Evolutionary conservation across 257 asterid genomes (phyloP), one percentile per base, ranked within the genome.

Genomic region (Nicotiana undulata): DNA sequence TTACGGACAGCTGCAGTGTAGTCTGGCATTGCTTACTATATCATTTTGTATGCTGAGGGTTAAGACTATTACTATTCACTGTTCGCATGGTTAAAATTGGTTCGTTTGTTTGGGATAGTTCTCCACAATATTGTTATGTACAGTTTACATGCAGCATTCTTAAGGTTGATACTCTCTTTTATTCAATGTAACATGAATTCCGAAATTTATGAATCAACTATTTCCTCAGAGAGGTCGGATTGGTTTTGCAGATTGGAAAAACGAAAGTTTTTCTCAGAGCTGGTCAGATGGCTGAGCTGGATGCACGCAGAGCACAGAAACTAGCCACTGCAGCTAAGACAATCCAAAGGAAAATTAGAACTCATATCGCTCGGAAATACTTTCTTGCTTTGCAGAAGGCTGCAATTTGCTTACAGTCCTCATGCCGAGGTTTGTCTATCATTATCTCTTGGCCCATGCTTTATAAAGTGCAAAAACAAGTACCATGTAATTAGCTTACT

Each of bases 201-300:
- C 26, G 61, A 74, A 72, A 74, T 74, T 26, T 74, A 24, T 74
- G 24, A 74, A 74, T 26, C 61, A 15, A 49, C 59, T 53, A 74
- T 24, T 72, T 74, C 26, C 24, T 49, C 17, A 22, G 61, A 46
- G 40, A 74, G 56, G 56, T 13, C 18, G 56, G 56, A 18, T 29
- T 51, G 75, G n/a, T 46, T 70, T 82, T 87, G 85, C 97, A 96
- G 98, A 91, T 89, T 49, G 99, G 99, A 64, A 96, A 96, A 84
- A 89, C 99, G 6, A 93, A 95, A 85, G 95, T 95, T 84, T 95
- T 95, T 84, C 87, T 95, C 52, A 87, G 99, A 89, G 98, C 99
- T 80, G 99, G 99, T 86, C 99, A 96, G 85, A 94, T 96, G 98
- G 99, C 99, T 49, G 99, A 93, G 63, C 91, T 96, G 77, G 99